Base-by-base conservation (phyloP, 2,329 filamentous ascomycete genomes). In the Coniochaeta prunicola region DNA sequence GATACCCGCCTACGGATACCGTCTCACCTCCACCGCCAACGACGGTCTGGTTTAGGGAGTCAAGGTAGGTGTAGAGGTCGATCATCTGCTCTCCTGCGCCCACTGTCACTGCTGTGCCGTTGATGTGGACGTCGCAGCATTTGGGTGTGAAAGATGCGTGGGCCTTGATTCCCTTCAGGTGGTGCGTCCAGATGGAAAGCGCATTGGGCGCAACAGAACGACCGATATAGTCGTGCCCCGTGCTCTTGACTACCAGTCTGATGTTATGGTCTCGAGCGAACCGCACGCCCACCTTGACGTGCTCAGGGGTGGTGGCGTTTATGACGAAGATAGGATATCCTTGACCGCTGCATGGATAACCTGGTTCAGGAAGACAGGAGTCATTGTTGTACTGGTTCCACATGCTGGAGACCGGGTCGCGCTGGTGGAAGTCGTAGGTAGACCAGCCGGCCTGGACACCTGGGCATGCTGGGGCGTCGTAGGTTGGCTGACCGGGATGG, bases 1-100 rank as follows among this genome's bases (percentile, higher is more conserved):
- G 71, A 57, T 83, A 88, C 0, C 85, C 85, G 9, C 82, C 83
- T 0, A 83, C 73, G 0, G 82, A 80, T 1, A 88, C 84, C 0
- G 78, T 78, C 40, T 76, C 76, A 53, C 76, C 77, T 1, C 76
- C 76, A 1, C 83, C 84, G 0, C 79, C 80, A 0, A 87, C 78
- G 7, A 85, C 69, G 1, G 74, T 73, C 9, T 81, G 69, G 53
- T 77, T 75, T 58, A 74, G 64, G 2, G 70, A 63, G 58, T 78
- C 69, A 0, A 81, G 74, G 12, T 73, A 69, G 1, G 71, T 65
- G 61, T 83, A 79, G 1, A 80, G 67, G 5, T 81, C 73, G 31
- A 71, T 70, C 61, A 80, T 80, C 54, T 80, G 76, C 0, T 79
- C 70, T 5, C 82, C 84, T 0, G 81, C 80, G 0, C 75, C 80